These are phyloP conservation scores for Exophiala bonariae DNA, from an alignment of 2,329 filamentous ascomycete genomes.

Conservation along the genomic window DNA sequence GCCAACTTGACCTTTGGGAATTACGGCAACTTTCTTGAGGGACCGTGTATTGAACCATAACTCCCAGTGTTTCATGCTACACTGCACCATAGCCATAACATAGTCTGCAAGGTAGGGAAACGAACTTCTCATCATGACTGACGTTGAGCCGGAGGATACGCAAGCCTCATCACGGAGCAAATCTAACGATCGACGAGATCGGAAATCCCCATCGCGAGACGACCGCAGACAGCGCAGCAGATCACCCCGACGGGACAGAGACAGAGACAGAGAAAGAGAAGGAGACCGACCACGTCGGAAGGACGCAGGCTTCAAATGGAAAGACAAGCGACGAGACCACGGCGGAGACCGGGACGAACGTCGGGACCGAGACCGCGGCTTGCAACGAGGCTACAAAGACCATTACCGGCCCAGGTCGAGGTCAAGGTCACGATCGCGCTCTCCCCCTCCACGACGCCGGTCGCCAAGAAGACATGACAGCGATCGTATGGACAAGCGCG, in stretches of 20 bases:
- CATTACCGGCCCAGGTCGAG: conserved; percentile 34
- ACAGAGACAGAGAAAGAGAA: conserved; percentile 21
- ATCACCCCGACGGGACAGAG: conserved; percentile 38
- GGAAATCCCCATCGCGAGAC: conserved; percentile 19
- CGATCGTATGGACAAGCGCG: conserved; percentile 28
- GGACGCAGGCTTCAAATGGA: conserved; percentile 50
- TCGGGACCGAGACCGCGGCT: conserved; percentile 46
- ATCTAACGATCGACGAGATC: conserved; percentile 24
- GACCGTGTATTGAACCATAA: too few relatives aligned
- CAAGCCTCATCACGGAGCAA: conserved; percentile 3
- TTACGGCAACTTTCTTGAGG: too few relatives aligned
- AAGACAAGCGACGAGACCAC: conserved; percentile 50
- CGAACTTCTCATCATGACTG: conserved; percentile 16
- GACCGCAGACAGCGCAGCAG: conserved; percentile 42
- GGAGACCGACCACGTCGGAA: conserved; percentile 39
- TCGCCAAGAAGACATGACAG: conserved; percentile 21
- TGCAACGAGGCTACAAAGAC: conserved; percentile 55
- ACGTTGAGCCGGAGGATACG: conserved; percentile 20
- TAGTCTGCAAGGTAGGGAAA: background rate
- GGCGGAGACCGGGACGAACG: conserved; percentile 37
- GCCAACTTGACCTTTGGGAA: too few relatives aligned
- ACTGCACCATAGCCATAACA: background rate
- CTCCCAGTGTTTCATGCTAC: background rate
- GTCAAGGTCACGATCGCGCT: conserved; percentile 41
- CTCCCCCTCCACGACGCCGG: conserved; percentile 26